Base-by-base conservation (phyloP, 192 early-diverging fungal species). In the Neocallimastix lanati region DNA sequence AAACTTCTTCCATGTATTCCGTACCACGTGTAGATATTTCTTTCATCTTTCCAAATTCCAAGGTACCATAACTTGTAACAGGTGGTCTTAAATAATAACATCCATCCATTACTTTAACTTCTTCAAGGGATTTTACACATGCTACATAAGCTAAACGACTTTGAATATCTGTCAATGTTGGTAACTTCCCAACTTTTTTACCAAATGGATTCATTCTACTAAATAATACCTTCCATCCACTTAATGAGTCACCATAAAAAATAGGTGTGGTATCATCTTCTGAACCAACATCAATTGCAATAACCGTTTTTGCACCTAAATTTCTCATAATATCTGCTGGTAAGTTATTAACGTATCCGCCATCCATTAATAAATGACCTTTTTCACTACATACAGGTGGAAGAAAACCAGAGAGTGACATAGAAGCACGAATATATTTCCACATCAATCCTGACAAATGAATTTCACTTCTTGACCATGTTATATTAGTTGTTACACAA, bases 341-440 rank as follows among this genome's bases (percentile, higher is more conserved):
- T 80, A 99, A 84, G 83, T 98, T 98, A 83, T 98, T 95, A 85
- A 98, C 89, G 84, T 99, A 99, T 9, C 98, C 98, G 78, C 98
- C 98, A 82, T 99, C 98, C 16, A 99, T 91, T n/a, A 99, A 85
- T 92, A 99, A 91, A 81, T 96, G 89, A 29, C 98, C 98, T 80
- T 97, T 93, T 83, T 98, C 95, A 82, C 40, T 50, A 50, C 94
- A 98, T 37, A 99, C 86, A 0, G 98, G 98, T 2, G 98, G 98
- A 80, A 99, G 85, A 83, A 94, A 98, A 13, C 96, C 96, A 11
- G 95, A 92, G 15, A 99, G 87, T 4, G 96, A 96, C 98, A 99
- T 99, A 67, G 96, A 97, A 4, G 98, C 98, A 29, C 98, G 92
- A 76, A 99, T 89, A 77, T 96, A 98, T 11, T 96, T 92, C 98